phyloP scores from a whole-genome alignment of 2,329 filamentous ascomycete genomes.

The Colletotrichum tabaci region DNA sequence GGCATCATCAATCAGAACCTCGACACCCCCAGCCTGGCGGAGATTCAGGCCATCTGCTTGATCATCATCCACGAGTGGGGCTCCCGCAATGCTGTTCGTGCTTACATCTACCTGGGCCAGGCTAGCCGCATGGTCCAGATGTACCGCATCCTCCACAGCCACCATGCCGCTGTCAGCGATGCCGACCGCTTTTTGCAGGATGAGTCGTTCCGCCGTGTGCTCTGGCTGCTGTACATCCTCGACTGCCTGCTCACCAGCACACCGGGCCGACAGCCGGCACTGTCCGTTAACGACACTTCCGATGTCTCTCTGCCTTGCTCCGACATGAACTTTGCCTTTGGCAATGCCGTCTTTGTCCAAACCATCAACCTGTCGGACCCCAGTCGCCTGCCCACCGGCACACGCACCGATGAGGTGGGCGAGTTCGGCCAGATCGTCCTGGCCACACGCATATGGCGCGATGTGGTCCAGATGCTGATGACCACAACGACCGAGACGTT shows the following conservation, averaged over 20 bases:
- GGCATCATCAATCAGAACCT: constrained; percentile 70
- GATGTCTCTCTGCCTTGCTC: constrained; percentile 72
- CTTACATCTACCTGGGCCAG: constrained; percentile 75
- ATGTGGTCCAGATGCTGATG: constrained; percentile 74
- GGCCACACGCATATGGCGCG: constrained; percentile 73
- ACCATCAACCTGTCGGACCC: constrained; percentile 63
- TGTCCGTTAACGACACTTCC: constrained; percentile 68
- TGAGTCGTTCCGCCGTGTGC: constrained; percentile 72
- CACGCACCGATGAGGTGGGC: constrained; percentile 66
- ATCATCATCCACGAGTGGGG: constrained; percentile 76
- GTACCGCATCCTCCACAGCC: constrained; percentile 72
- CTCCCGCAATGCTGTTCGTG: constrained; percentile 72
- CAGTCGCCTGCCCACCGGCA: constrained; percentile 56
- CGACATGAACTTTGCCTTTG: constrained; percentile 75
- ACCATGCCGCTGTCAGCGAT: constrained; percentile 63
- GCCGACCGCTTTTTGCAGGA: constrained; percentile 73
- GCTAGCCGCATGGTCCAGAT: constrained; percentile 76
- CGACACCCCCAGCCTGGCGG: constrained; percentile 71
- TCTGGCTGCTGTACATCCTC: constrained; percentile 75
- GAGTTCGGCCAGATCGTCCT: constrained; percentile 75
- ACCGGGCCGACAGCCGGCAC: constrained; percentile 70
- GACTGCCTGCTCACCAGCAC: constrained; percentile 75
- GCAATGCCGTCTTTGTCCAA: constrained; percentile 71
- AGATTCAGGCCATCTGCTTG: constrained; percentile 74
- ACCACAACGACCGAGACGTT: constrained; percentile 66